Percentiles rank a stretch among this genome's conserved stretches.
These are phyloP conservation scores for Emmonsia crescens DNA, from an alignment of 2,329 filamentous ascomycete species.

Conservation along the genomic window DNA sequence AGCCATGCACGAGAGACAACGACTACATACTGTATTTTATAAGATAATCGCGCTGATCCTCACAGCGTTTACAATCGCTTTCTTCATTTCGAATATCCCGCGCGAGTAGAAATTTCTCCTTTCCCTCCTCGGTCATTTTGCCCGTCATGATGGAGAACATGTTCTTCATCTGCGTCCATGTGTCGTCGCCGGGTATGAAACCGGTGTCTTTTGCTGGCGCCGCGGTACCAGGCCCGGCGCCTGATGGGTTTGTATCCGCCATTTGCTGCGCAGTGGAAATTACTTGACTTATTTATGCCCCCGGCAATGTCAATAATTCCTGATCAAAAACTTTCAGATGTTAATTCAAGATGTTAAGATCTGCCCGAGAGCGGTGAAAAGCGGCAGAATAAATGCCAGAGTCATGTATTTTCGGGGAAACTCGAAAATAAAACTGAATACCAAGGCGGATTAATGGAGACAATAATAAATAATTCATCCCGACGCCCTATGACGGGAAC, in stretches of 20 bases:
- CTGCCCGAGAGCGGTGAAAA: constrained; percentile 16
- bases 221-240: constrained; percentile 7
- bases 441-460: not conserved
- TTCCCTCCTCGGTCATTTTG: constrained; percentile 56
- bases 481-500: constrained; percentile 3
- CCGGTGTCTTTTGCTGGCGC: constrained; percentile 25
- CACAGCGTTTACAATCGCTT: constrained; percentile 68
- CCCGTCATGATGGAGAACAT: constrained; percentile 75
- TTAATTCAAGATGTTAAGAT: not conserved
- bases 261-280: constrained; percentile 13
- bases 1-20: too few species aligned
- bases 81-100: constrained; percentile 66
- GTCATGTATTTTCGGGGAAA: not conserved
- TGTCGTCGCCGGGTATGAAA: constrained; percentile 31
- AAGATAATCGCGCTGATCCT: constrained; percentile 71
- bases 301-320: not conserved
- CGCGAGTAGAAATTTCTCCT: constrained; percentile 65
- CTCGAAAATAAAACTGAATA: not conserved
- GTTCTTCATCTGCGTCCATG: constrained; percentile 58
- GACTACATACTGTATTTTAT: constrained; percentile 54
- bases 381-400: constrained; percentile 21
- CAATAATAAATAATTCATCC: not conserved
- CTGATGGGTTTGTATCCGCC: constrained; percentile 17
- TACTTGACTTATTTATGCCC: not conserved
- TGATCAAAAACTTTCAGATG: not conserved